Percentiles rank a stretch among this genome's conserved stretches.
Evolutionary conservation across 805 yeast species (phyloP).

Genomic region (Spathaspora hagerdaliae): DNA sequence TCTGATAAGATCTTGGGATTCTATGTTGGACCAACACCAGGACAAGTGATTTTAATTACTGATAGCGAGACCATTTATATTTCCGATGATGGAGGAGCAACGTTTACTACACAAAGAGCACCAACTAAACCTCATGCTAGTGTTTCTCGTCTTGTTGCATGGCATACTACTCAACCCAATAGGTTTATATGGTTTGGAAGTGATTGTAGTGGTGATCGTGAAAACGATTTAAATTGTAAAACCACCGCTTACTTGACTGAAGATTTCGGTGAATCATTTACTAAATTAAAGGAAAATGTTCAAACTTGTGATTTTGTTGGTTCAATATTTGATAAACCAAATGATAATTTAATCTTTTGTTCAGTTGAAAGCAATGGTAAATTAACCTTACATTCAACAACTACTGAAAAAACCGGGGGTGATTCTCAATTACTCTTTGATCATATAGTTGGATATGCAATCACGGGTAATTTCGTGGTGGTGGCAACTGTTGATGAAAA

Average conservation of each 20-base stretch:
- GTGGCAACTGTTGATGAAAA: slow-evolving; percentile 56
- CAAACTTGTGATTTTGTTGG: slow-evolving; percentile 67
- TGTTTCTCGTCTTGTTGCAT: slow-evolving; percentile 45
- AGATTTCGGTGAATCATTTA: slow-evolving; percentile 66
- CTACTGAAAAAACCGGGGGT: slow-evolving; percentile 44
- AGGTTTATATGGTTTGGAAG: slow-evolving; percentile 71
- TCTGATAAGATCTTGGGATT: slow-evolving; percentile 29
- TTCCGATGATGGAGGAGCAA: slow-evolving; percentile 65
- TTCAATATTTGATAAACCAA: slow-evolving; percentile 39
- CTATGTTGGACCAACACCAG: slow-evolving; percentile 52
- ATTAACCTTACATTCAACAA: slow-evolving; percentile 39
- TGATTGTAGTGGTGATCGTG: slow-evolving; percentile 53
- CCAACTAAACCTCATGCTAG: slow-evolving; percentile 47
- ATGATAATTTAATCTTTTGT: slow-evolving; percentile 62
- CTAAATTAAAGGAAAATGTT: slow-evolving; percentile 46
- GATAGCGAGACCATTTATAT: slow-evolving; percentile 45
- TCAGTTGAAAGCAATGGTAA: slow-evolving; percentile 31
- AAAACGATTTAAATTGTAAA: slow-evolving; percentile 38
- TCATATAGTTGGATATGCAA: slow-evolving; percentile 67
- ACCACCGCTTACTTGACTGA: slow-evolving; percentile 56
- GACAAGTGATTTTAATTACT: slow-evolving; percentile 55
- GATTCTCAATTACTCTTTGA: slow-evolving; percentile 44
- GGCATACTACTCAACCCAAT: slow-evolving; percentile 53
- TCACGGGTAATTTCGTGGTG: slow-evolving; percentile 65
- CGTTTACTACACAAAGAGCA: slow-evolving; percentile 43